Evolutionary conservation across 2,329 filamentous ascomycete species (phyloP), one percentile per base, ranked within the genome.

Genomic region (Trichophyton mentagrophytes): DNA sequence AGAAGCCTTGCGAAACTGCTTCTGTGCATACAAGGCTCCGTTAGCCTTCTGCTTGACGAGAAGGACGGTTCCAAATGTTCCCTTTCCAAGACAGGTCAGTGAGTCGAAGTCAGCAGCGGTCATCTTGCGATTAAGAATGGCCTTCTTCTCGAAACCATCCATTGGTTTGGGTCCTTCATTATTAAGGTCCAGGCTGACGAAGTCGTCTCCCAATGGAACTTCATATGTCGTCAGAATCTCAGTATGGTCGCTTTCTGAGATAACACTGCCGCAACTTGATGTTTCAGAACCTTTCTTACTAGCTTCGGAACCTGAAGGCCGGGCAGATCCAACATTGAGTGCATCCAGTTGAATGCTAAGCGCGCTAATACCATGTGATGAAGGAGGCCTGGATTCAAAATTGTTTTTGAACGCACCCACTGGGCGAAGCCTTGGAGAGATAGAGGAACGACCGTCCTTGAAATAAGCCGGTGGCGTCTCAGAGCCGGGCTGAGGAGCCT

Each of bases 1-100:
- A 7, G 90, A 95, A 0, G 95, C 93, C 76, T 99, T 99, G 73
- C 92, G 93, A 76, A 99, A 93, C 75, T 97, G 92, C 78, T 99
- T 99, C 77, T 99, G 95, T 0, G 93, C 95, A 70, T 91, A 99
- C 3, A 99, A 82, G 49, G 89, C 86, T 47, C 93, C 93, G 1
- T 91, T 96, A 33, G 84, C 78, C 58, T 84, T 85, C 76, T 99
- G 92, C 76, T 91, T 93, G 63, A 99, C 95, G 30, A 99, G 81
- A 53, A 96, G 78, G 9, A 99, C 95, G 0, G 92, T 99, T 40
- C 93, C 93, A 71, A 93, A 99, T 13, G 93, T 90, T 57, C 93
- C 93, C 72, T 97, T 97, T 61, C 95, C 95, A 22, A 99, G 85
- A 73, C 92, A 97, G 57, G 89, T 88, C 58, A 99, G 77, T 9